These are phyloP conservation scores for Boletus tylopilopsis DNA, from an alignment of 768 basidiomycete genomes.

Conservation along the genomic window DNA sequence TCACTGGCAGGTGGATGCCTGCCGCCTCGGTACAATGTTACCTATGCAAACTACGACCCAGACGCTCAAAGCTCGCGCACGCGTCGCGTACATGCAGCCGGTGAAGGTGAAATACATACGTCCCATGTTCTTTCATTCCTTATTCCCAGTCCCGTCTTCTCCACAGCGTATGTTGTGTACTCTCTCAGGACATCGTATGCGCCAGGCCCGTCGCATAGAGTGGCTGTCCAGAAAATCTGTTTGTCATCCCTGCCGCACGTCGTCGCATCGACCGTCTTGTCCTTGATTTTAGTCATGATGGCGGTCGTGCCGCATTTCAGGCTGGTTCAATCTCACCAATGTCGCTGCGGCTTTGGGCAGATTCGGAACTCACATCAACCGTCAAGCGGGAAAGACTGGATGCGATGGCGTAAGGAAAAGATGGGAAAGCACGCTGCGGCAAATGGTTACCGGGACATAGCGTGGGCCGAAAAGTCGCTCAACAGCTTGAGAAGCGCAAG, in stretches of 20 bases:
- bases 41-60: constrained; percentile 3
- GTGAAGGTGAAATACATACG: constrained; percentile 18
- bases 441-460: neutral
- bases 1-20: constrained; percentile 6
- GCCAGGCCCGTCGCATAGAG: constrained; percentile 13
- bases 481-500: constrained; percentile 1
- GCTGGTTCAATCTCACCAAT: constrained; percentile 12
- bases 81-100: constrained; percentile 9
- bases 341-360: constrained; percentile 9
- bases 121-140: no score
- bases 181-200: constrained; percentile 11
- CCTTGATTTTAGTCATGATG: constrained; percentile 1
- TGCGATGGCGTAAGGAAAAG: neutral
- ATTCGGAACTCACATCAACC: constrained; percentile 2
- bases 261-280: constrained; percentile 3
- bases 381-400: constrained; percentile 4
- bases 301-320: constrained; percentile 5
- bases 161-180: constrained; percentile 11
- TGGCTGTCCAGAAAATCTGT: constrained; percentile 6
- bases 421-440: neutral
- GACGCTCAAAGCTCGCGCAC: constrained; percentile 3
- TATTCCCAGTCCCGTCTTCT: no score
- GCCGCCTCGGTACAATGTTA: neutral
- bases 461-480: constrained; percentile 8
- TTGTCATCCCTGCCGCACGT: constrained; percentile 13